Evolutionary conservation across 208 protist species (phyloP).

Genomic region (Crithidia brevicula): DNA sequence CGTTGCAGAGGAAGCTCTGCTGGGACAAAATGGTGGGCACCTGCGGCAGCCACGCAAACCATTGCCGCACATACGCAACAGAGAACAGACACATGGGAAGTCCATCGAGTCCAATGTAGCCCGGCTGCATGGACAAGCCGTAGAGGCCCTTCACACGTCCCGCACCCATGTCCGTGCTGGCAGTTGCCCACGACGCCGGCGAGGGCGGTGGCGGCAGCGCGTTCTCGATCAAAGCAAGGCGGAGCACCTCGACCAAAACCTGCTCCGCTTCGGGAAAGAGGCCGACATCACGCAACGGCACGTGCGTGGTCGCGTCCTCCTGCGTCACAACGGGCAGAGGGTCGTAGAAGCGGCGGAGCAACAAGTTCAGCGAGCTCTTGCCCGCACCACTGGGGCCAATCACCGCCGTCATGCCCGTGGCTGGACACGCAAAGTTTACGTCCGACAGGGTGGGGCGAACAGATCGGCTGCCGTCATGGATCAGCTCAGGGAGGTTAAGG

Average conservation of each 20-base stretch:
- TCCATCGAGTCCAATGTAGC: conserved; percentile 44
- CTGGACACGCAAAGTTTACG: conserved; percentile 34
- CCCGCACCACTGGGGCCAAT: conserved; percentile 81
- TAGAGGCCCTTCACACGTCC: no score
- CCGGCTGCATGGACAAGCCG: conserved; percentile 4
- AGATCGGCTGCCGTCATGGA: background rate
- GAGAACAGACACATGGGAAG: conserved; percentile 67
- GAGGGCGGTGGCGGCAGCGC: conserved; percentile 23
- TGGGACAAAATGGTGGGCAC: conserved; percentile 34
- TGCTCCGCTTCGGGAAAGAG: conserved; percentile 6
- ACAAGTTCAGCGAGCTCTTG: conserved; percentile 70
- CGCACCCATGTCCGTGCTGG: no score
- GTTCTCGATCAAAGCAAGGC: conserved; percentile 35
- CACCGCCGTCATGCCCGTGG: conserved; percentile 54
- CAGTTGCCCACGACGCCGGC: background rate
- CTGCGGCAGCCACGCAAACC: conserved; percentile 57
- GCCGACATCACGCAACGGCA: conserved; percentile 6
- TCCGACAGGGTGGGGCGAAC: conserved; percentile 27
- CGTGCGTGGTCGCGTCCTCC: background rate
- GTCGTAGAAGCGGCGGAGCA: conserved; percentile 84
- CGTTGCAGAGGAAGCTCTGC: conserved; percentile 52
- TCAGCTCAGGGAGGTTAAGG: no score
- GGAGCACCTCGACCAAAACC: conserved; percentile 30
- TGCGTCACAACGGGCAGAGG: conserved; percentile 30
- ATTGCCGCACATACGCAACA: conserved; percentile 51